These are phyloP conservation scores for Blastocystis sp. DNA, from an alignment of 352 stramenopile species.

Conservation along the genomic window DNA sequence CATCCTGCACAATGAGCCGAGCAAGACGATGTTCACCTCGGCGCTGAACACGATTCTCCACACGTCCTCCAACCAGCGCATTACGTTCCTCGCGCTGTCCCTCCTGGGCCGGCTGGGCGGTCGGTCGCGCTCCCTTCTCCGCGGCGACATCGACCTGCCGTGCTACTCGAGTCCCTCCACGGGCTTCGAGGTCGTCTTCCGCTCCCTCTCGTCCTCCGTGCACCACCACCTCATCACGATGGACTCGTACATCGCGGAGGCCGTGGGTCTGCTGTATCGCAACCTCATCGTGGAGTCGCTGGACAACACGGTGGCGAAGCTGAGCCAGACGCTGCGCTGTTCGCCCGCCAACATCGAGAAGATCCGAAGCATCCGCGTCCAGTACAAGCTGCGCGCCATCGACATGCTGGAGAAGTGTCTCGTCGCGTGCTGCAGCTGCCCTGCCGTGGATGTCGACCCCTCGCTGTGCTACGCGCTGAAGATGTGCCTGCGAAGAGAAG, in stretches of 20 bases:
- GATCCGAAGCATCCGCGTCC: slow-evolving; percentile 15
- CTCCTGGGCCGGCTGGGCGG: slow-evolving; percentile 36
- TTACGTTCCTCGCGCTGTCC: neutral
- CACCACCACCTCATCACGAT: neutral
- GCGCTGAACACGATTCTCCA: slow-evolving; percentile 17
- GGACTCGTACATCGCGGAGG: slow-evolving; percentile 4
- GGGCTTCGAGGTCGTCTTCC: neutral
- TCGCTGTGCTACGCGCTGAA: neutral
- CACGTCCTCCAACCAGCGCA: slow-evolving; percentile 37
- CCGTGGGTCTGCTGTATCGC: neutral
- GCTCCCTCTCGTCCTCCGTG: neutral
- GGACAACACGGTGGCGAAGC: neutral
- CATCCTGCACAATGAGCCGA: slow-evolving; percentile 12
- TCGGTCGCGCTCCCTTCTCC: slow-evolving; percentile 10
- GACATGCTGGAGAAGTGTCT: slow-evolving; percentile 13
- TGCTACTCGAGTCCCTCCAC: neutral
- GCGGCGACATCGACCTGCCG: slow-evolving; percentile 1
- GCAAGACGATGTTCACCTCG: neutral
- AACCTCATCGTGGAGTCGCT: slow-evolving; percentile 61
- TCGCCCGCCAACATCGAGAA: neutral
- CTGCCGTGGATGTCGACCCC: neutral
- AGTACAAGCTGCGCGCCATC: slow-evolving; percentile 45
- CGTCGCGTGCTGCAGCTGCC: neutral
- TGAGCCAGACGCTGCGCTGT: slow-evolving; percentile 8
- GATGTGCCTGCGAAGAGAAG: neutral